Evolutionary conservation across 2,329 filamentous ascomycete species (phyloP).

Genomic region (Pseudogymnoascus sp.): DNA sequence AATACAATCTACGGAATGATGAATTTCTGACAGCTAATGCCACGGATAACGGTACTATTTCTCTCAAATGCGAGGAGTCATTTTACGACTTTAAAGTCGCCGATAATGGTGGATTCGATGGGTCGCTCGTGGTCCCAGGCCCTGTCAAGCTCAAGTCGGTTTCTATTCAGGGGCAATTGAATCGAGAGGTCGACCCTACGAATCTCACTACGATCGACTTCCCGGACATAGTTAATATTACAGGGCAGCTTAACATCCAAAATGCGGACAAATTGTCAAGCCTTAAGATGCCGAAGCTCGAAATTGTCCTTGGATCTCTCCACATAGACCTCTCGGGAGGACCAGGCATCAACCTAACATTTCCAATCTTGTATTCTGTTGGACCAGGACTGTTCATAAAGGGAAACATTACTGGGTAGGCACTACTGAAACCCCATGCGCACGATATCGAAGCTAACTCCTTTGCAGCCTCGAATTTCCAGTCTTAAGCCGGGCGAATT

Average conservation of each 20-base stretch:
- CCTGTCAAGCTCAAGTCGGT: not conserved
- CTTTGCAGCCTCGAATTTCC: not conserved
- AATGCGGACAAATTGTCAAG: not conserved
- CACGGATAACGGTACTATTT: not conserved
- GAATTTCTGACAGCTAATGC: not conserved
- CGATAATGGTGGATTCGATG: not conserved
- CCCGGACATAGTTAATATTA: not conserved
- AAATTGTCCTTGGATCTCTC: not conserved
- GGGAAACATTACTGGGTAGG: not conserved
- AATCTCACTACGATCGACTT: not conserved
- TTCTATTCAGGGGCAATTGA: not conserved
- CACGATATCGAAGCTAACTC: not conserved
- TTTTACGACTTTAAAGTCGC: not conserved
- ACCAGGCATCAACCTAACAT: not conserved
- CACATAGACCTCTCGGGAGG: not conserved
- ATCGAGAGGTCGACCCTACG: not conserved
- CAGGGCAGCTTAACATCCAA: not conserved
- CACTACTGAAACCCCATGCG: not conserved
- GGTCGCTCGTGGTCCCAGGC: not conserved
- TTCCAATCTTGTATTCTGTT: not conserved
- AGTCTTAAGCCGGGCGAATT: not conserved
- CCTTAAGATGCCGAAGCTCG: not conserved
- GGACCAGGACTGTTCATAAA: not conserved
- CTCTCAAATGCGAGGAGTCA: not conserved
- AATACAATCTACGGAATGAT: not conserved